phyloP scores from a whole-genome alignment of 208 protist species.

The Ichthyophonus hoferi region DNA sequence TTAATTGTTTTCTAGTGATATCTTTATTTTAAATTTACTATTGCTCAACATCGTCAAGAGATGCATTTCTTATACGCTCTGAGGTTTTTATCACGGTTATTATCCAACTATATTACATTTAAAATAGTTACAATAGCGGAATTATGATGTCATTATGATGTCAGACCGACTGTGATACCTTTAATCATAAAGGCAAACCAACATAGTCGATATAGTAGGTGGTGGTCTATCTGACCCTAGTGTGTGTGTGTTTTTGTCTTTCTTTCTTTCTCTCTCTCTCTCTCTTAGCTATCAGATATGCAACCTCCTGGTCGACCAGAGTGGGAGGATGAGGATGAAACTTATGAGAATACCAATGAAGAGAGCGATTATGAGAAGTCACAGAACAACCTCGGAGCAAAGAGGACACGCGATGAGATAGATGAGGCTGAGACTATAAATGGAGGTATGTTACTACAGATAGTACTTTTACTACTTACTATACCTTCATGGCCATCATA shows the following conservation, averaged over 20 bases:
- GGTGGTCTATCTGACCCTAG: too few species aligned
- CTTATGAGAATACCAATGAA: neutral
- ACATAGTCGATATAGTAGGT: too few species aligned
- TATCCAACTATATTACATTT: too few species aligned
- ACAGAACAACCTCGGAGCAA: neutral
- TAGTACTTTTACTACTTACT: neutral
- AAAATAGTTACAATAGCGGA: too few species aligned
- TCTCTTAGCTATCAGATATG: neutral
- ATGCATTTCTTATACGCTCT: too few species aligned
- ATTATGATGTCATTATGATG: too few species aligned
- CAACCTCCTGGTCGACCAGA: neutral
- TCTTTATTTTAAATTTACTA: too few species aligned
- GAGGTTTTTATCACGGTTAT: too few species aligned
- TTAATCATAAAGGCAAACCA: too few species aligned
- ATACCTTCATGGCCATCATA: neutral
- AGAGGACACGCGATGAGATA: neutral
- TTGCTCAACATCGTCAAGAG: too few species aligned
- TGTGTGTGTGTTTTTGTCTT: neutral
- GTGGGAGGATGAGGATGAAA: conserved; percentile 25
- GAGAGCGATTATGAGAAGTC: neutral
- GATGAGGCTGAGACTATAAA: neutral
- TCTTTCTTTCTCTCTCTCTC: neutral
- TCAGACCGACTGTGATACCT: too few species aligned
- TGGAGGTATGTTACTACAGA: neutral
- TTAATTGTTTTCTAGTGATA: too few species aligned